Conservation (phyloP, 768 basidiomycete genomes). For the Pleurotus citrinopileatus region DNA sequence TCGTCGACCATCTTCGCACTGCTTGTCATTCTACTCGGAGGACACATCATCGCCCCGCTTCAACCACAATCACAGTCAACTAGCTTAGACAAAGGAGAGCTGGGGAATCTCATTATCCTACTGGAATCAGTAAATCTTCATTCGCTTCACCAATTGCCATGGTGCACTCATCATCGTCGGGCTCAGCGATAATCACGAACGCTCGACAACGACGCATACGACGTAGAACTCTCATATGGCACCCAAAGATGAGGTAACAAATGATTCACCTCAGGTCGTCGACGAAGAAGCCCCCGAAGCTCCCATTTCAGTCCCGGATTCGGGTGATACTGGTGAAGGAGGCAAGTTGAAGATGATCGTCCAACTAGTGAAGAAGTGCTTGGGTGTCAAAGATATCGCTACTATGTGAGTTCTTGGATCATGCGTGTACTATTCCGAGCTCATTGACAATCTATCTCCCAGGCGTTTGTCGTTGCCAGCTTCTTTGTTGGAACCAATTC, state of each 20-base stretch:
- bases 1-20: too few species aligned
- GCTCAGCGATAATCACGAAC: not conserved
- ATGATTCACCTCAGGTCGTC: conserved; percentile 8
- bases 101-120: too few species aligned
- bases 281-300: conserved; percentile 54
- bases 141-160: too few species aligned
- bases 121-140: too few species aligned
- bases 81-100: too few species aligned
- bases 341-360: conserved; percentile 94
- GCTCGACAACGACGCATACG: not conserved
- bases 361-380: conserved; percentile 83
- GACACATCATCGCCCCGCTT: too few species aligned
- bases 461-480: conserved; percentile 94
- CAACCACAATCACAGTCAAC: too few species aligned
- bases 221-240: conserved; percentile 3
- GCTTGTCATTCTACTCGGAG: too few species aligned
- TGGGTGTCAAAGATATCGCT: conserved; percentile 94
- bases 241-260: conserved; percentile 4
- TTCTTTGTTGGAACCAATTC: conserved; percentile 88
- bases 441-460: conserved; percentile 9
- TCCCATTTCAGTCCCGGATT: conserved; percentile 67
- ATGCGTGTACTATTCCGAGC: not conserved
- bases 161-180: too few species aligned
- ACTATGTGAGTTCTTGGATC: conserved; percentile 62
- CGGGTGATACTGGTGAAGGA: conserved; percentile 75